A percentile compares a stretch with the other conserved stretches of the same genome.
phyloP scores from a whole-genome alignment of 768 basidiomycete genomes.

The Clitopilus hobsonii region DNA sequence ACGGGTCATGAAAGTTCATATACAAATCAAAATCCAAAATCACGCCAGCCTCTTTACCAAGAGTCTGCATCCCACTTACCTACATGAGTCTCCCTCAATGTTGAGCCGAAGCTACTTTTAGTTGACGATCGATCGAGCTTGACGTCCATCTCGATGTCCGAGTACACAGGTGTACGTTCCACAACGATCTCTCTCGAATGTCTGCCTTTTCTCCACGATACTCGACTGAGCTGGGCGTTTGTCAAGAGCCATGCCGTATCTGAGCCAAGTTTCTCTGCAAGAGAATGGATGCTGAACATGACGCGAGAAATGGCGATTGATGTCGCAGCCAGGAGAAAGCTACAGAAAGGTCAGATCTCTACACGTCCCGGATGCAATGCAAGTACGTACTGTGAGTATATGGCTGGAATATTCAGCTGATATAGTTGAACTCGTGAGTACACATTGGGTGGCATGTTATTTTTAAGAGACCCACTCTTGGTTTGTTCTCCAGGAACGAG shows the following conservation, averaged over 20 bases:
- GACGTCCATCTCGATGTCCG: constrained; percentile 11
- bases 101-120: not conserved
- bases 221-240: constrained; percentile 39
- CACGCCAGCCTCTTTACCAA: constrained; percentile 4
- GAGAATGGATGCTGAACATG: constrained; percentile 28
- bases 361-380: not conserved
- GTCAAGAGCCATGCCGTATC: constrained; percentile 39
- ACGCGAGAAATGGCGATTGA: constrained; percentile 25
- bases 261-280: constrained; percentile 35
- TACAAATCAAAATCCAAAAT: not conserved
- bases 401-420: constrained; percentile 33
- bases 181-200: constrained; percentile 34
- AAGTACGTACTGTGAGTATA: constrained; percentile 26
- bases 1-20: not conserved
- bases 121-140: not conserved
- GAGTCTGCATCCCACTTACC: constrained; percentile 9
- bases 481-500: constrained; percentile 23
- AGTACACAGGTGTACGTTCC: constrained; percentile 14
- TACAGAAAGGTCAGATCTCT: constrained; percentile 5
- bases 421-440: too few species aligned
- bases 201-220: constrained; percentile 30
- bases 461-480: constrained; percentile 16
- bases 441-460: not conserved
- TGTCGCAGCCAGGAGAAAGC: constrained; percentile 20
- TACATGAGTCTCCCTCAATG: constrained; percentile 10